Evolutionary conservation across 306 rosid genomes (phyloP).

Genomic region (Dalbergia cultrata): DNA sequence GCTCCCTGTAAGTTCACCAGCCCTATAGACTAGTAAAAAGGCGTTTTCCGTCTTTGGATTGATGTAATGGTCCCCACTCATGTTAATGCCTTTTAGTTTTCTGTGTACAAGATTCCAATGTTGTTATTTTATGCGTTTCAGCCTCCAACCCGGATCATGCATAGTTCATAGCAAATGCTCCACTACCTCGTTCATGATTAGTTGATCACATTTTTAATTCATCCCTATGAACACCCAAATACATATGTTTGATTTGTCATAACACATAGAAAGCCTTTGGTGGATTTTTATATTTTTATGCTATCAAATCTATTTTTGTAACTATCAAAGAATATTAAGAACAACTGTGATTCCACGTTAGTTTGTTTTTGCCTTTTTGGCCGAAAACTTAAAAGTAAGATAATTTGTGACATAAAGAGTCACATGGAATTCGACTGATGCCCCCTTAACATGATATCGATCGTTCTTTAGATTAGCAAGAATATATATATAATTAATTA

Average conservation of each 20-base stretch:
- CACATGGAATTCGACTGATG: not conserved
- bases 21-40: no score
- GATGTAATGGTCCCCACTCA: no score
- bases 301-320: not conserved
- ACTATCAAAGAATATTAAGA: not conserved
- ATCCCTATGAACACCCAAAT: not conserved
- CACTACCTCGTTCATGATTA: slow-evolving; percentile 46
- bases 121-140: no score
- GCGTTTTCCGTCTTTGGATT: no score
- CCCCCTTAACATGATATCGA: not conserved
- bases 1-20: no score
- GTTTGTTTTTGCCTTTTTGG: not conserved
- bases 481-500: not conserved
- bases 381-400: slow-evolving; percentile 11
- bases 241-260: not conserved
- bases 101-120: no score
- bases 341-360: not conserved
- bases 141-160: slow-evolving; percentile 32
- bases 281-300: not conserved
- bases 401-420: slow-evolving; percentile 2
- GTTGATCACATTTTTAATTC: not conserved
- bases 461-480: not conserved
- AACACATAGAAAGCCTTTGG: not conserved
- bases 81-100: no score
- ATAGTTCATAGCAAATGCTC: slow-evolving; percentile 33